Conservation (phyloP, 208 protist species). For the Trypanosoma cruzi region DNA sequence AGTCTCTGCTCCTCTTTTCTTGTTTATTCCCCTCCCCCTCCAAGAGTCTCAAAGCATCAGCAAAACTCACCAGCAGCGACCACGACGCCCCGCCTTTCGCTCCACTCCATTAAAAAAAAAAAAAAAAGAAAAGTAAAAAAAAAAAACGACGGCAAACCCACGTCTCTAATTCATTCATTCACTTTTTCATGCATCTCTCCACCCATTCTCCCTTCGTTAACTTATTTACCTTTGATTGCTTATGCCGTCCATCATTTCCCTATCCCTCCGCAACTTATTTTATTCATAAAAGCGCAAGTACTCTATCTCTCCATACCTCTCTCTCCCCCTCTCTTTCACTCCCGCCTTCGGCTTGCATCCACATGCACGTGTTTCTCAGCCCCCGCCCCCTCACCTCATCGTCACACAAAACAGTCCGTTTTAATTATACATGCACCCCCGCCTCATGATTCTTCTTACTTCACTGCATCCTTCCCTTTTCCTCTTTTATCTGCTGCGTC, state of each 20-base stretch:
- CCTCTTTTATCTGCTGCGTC: too few species aligned
- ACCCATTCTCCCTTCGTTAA: background rate
- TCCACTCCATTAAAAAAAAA: background rate
- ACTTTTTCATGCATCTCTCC: too few species aligned
- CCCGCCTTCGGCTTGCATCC: too few species aligned
- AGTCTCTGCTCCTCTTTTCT: background rate
- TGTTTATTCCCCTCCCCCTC: background rate
- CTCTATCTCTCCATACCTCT: background rate
- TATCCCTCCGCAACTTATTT: too few species aligned
- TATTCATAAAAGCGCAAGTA: too few species aligned
- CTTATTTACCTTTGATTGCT: background rate
- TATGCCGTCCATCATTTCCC: too few species aligned
- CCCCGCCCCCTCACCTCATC: too few species aligned
- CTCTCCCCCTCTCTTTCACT: too few species aligned
- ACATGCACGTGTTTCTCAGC: too few species aligned
- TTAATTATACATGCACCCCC: background rate
- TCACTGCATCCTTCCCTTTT: background rate
- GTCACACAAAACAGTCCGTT: too few species aligned
- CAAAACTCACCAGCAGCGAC: background rate
- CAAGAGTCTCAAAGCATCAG: background rate
- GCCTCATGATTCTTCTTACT: background rate
- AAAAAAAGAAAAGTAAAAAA: constrained; percentile 6
- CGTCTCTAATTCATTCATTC: constrained; percentile 15
- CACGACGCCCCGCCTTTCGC: background rate
- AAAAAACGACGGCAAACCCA: constrained; percentile 2